These are phyloP conservation scores for Botryosphaeria dothidea DNA, from an alignment of 2,329 filamentous ascomycete species.

Conservation along the genomic window DNA sequence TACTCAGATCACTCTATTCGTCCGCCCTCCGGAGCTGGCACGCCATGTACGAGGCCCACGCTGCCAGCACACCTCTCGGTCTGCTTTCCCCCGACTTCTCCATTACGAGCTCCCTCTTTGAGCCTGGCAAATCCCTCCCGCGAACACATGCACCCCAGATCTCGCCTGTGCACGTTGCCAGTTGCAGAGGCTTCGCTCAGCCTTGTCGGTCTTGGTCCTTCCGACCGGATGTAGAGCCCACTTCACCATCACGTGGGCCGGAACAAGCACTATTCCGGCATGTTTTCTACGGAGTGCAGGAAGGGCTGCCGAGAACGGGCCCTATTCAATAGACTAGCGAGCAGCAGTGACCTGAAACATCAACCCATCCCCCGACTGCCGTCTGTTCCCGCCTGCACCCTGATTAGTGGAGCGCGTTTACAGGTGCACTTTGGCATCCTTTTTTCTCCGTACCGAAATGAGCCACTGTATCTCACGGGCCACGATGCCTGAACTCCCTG, in stretches of 20 bases:
- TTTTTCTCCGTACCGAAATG: slow-evolving; percentile 16
- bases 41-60: neutral
- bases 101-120: neutral
- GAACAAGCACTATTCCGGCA: neutral
- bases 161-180: neutral
- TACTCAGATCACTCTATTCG: neutral
- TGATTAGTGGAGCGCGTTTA: slow-evolving; percentile 5
- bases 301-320: neutral
- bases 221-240: slow-evolving; percentile 4
- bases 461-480: slow-evolving; percentile 6
- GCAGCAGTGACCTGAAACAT: slow-evolving; percentile 8
- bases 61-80: neutral
- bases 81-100: slow-evolving; percentile 4
- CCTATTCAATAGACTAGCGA: slow-evolving; percentile 7
- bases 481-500: neutral
- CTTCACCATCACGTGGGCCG: neutral
- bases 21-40: neutral
- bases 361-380: neutral
- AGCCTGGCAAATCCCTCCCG: neutral
- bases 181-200: neutral
- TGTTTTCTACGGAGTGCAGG: neutral
- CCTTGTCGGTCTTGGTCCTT: neutral
- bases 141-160: slow-evolving; percentile 3
- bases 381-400: slow-evolving; percentile 1
- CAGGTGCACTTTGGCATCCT: neutral